Evolutionary conservation across 495 filamentous ascomycete genomes (phyloP), one percentile per base, ranked within the genome.

Genomic region (Bryoglossum gracile): DNA sequence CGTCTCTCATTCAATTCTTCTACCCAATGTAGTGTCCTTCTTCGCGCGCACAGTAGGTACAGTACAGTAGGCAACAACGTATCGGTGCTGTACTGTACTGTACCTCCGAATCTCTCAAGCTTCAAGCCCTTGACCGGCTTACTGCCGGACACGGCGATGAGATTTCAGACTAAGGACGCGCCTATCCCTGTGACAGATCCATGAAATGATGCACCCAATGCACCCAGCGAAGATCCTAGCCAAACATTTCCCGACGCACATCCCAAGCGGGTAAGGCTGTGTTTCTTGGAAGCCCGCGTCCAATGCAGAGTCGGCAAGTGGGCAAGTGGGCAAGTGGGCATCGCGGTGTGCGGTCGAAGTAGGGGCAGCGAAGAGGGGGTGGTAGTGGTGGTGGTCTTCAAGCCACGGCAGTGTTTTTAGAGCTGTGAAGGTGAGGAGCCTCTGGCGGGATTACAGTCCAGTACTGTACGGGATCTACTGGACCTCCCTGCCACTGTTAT

Each of bases 181-280:
- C 14, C 19, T 13, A 10, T 13, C 25, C 48, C 46, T 37, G 37
- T 35, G 21, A 22, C 22, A 21, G 14, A 51, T 47, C 53, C 53
- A 42, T 56, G 52, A 21, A 21, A 24, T 24, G 14, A 41, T 38
- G 24, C 42, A 36, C 21, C 36, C 35, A 26, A n/a, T 13, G 13
- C 26, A 30, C 26, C 26, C 26, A 42, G 21, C 28, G 42, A 26
- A 26, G 9, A 37, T 46, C 47, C 42, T 28, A 50, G 42, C 53
- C 53, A 55, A 17, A 24, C 41, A 48, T 4, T 39, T 30, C 41
- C 33, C 33, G 46, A 41, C 26, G 35, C 21, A 16, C 26, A 28
- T 36, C 21, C 48, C 23, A 43, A 46, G 47, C 33, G 52, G 48
- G 33, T 51, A 56, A 48, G 48, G 54, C 54, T 51, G 48, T 43